Evolutionary conservation across 805 yeast genomes (phyloP).

Genomic region (Ogataea paraovalis): DNA sequence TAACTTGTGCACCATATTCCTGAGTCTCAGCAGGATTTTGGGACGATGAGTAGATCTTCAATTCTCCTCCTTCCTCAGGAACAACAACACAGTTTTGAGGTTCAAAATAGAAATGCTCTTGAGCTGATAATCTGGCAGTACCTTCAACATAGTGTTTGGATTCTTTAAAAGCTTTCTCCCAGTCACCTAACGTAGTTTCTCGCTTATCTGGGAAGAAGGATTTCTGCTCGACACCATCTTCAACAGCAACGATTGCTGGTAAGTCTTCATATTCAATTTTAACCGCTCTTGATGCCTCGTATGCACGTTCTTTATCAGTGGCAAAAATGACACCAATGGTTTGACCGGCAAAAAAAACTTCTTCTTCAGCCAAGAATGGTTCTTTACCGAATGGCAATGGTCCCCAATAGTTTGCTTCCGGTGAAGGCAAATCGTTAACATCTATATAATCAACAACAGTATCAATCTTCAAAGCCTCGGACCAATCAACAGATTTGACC

Average conservation of each 20-base stretch:
- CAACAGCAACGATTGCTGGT: conserved; percentile 37
- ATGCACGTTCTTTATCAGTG: conserved; percentile 35
- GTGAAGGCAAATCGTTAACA: conserved; percentile 34
- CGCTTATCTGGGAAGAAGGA: conserved; percentile 37
- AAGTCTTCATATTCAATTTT: conserved; percentile 40
- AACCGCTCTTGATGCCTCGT: conserved; percentile 39
- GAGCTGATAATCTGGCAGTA: conserved; percentile 39
- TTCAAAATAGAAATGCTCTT: conserved; percentile 47
- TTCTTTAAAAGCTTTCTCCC: conserved; percentile 34
- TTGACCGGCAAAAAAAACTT: conserved; percentile 40
- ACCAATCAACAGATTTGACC: conserved; percentile 36
- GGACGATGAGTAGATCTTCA: conserved; percentile 39
- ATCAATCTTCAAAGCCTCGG: conserved; percentile 35
- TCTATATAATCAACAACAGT: conserved; percentile 41
- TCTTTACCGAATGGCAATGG: conserved; percentile 38
- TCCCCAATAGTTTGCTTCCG: conserved; percentile 41
- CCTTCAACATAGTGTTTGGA: conserved; percentile 35
- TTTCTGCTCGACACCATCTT: conserved; percentile 39
- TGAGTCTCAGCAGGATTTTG: conserved; percentile 46
- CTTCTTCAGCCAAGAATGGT: conserved; percentile 40
- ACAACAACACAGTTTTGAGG: conserved; percentile 41
- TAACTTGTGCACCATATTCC: conserved; percentile 37
- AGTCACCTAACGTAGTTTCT: conserved; percentile 36
- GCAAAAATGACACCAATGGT: conserved; percentile 42
- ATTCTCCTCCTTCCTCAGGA: conserved; percentile 45